A percentile compares a stretch with the other conserved stretches of the same genome.
Evolutionary conservation across 768 basidiomycete genomes (phyloP).

Genomic region (Pisolithus tinctorius): DNA sequence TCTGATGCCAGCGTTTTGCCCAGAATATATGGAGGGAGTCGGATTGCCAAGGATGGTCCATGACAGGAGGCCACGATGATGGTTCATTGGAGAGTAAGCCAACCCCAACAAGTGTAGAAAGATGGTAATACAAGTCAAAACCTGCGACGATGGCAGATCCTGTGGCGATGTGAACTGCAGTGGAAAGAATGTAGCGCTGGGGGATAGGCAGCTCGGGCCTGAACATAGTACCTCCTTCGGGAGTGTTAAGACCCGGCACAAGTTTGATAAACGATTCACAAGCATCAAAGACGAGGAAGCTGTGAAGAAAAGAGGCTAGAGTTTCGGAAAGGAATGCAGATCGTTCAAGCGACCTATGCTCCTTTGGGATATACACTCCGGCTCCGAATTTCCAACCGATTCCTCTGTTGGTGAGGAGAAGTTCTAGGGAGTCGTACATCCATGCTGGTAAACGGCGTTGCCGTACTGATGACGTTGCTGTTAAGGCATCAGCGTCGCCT

Average conservation of each 20-base stretch:
- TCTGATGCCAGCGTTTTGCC: constrained; percentile 74
- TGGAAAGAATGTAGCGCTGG: constrained; percentile 56
- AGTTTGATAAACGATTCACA: constrained; percentile 59
- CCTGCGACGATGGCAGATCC: constrained; percentile 60
- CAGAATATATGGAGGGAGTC: constrained; percentile 69
- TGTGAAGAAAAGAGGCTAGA: constrained; percentile 38
- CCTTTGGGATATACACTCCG: constrained; percentile 47
- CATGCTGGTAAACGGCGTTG: constrained; percentile 33
- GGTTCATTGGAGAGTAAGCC: constrained; percentile 45
- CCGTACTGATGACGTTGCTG: neutral
- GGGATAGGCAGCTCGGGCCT: constrained; percentile 42
- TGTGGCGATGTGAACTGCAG: constrained; percentile 52
- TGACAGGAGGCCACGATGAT: constrained; percentile 64
- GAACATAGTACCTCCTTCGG: constrained; percentile 64
- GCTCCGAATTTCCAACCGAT: constrained; percentile 64
- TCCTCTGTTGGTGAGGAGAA: constrained; percentile 55
- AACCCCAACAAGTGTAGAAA: constrained; percentile 57
- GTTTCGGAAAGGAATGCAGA: constrained; percentile 54
- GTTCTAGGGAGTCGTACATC: constrained; percentile 57
- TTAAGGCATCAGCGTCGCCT: neutral
- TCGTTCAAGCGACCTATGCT: constrained; percentile 45
- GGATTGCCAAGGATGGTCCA: constrained; percentile 62
- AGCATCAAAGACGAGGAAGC: constrained; percentile 55
- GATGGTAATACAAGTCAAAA: constrained; percentile 60
- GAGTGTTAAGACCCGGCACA: constrained; percentile 60